These are phyloP conservation scores for Phyllosticta paracitricarpa DNA, from an alignment of 2,329 filamentous ascomycete species.

Conservation along the genomic window DNA sequence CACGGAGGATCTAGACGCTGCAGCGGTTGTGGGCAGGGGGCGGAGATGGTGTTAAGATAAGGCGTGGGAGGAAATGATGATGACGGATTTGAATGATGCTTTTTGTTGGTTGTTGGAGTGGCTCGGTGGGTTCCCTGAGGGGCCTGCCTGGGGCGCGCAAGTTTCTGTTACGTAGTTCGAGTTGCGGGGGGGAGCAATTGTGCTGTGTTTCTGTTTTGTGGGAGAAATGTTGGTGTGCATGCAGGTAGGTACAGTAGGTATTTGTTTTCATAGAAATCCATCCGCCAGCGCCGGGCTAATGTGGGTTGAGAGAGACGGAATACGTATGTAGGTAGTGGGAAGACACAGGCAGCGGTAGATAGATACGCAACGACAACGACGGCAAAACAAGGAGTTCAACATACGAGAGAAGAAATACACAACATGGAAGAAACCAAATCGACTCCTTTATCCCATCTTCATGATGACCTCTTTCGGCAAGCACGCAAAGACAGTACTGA, in stretches of 20 bases:
- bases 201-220: neutral
- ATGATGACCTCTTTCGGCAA: constrained; percentile 63
- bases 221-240: neutral
- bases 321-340: neutral
- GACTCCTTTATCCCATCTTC: neutral
- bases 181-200: neutral
- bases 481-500: constrained; percentile 83
- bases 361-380: neutral
- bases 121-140: neutral
- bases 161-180: neutral
- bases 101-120: neutral
- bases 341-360: neutral
- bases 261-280: neutral
- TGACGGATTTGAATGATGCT: neutral
- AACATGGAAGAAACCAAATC: neutral
- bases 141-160: neutral
- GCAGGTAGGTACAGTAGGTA: neutral
- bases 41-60: neutral
- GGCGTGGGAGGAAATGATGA: no score
- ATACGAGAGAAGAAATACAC: neutral
- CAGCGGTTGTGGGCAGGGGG: no score
- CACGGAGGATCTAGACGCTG: neutral
- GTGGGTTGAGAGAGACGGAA: neutral
- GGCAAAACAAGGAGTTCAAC: neutral
- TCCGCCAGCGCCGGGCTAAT: neutral